Evolutionary conservation across 2,329 filamentous ascomycete species (phyloP).

Genomic region (Ceratocystiopsis minuta): DNA sequence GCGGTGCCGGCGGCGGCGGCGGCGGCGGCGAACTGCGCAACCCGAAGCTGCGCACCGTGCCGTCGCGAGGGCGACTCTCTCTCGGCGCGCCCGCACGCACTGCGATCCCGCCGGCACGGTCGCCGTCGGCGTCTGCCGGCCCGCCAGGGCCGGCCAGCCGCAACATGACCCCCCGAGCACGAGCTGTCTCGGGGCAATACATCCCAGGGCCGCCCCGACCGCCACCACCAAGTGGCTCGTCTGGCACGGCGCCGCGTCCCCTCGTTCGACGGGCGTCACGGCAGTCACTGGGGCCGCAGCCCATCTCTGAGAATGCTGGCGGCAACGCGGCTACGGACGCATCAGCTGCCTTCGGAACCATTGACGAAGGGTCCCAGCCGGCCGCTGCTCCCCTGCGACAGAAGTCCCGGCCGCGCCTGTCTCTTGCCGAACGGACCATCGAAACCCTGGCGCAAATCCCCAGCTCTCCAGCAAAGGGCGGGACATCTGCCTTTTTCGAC

Average conservation of each 20-base stretch:
- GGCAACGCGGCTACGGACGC: neutral
- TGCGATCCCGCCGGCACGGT: neutral
- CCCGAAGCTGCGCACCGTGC: slow-evolving; percentile 22
- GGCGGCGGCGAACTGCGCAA: slow-evolving; percentile 17
- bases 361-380: too few relatives aligned
- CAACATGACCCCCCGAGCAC: slow-evolving; percentile 5
- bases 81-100: slow-evolving; percentile 9
- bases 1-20: too few relatives aligned
- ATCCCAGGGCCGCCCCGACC: too few relatives aligned
- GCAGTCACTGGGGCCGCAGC: too few relatives aligned
- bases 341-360: too few relatives aligned
- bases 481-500: slow-evolving; percentile 57
- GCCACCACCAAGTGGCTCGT: too few relatives aligned
- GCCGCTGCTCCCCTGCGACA: too few relatives aligned
- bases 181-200: slow-evolving; percentile 7
- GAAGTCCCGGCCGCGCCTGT: slow-evolving; percentile 24
- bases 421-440: slow-evolving; percentile 67
- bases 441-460: slow-evolving; percentile 67
- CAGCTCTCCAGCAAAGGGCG: slow-evolving; percentile 53
- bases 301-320: neutral
- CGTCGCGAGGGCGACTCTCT: slow-evolving; percentile 20
- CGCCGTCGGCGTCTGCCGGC: neutral
- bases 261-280: too few relatives aligned
- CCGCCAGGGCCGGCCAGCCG: neutral
- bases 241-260: too few relatives aligned